Evolutionary conservation across 2,329 filamentous ascomycete species (phyloP), one percentile per base, ranked within the genome.

Genomic region (Sclerotinia sclerotiorum): DNA sequence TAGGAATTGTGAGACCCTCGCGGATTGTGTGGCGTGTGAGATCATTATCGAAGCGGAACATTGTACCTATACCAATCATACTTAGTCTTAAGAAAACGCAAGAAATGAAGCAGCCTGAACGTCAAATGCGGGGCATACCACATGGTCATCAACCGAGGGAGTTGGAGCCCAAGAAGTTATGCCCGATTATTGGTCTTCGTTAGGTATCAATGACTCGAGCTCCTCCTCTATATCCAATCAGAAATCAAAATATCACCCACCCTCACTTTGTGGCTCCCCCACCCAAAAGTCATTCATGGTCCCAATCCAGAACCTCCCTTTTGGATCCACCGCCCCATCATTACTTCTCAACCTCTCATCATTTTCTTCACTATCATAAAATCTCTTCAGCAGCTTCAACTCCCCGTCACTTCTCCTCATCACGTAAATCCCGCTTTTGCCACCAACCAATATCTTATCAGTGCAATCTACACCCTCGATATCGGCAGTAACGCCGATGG

Each of bases 261-360:
- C 78, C 74, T 79, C 78, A 72, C 75, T 69, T 67, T 79, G 73
- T 49, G 74, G 76, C 60, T 74, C 71, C 52, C 77, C 77, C 65
- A 78, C 75, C 71, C 76, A 76, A 67, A 92, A 90, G 76, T 97
- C 92, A 71, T 92, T 95, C 91, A 97, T 97, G 71, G 87, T 87
- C 10, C 93, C 92, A 7, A 93, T 83, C 90, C 92, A 97, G 80
- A 94, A 95, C 46, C 92, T 84, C 44, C 94, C 93, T 71, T 88
- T 84, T 35, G 88, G 88, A 76, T 97, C 93, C 64, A 92, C 88
- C 6, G 88, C 90, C 58, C 93, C 93, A 76, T 97, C 94, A 77
- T 97, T 97, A 79, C 90, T 84, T 68, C 87, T 81, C 77, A 91
- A 82, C 29, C 88, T 80, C 69, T 73, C 73, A 68, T 77, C 75